A percentile compares a stretch with the other conserved stretches of the same genome.
phyloP scores from a whole-genome alignment of 768 basidiomycete species.

The Mycena chlorophos region DNA sequence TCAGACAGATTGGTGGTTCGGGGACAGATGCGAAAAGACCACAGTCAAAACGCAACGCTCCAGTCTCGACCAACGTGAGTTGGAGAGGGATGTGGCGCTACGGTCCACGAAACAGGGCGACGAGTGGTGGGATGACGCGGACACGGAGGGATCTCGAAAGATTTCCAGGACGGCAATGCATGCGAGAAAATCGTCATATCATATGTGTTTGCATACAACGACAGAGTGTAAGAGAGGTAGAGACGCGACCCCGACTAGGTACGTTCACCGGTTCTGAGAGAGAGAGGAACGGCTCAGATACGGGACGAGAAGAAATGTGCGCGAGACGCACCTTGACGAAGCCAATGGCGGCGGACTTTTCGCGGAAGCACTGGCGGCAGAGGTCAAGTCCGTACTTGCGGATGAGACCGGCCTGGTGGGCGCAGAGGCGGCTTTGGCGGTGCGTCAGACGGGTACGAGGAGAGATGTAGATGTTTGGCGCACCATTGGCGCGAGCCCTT shows the following conservation, averaged over 20 bases:
- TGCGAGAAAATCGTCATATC: too few relatives aligned
- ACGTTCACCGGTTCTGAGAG: constrained; percentile 22
- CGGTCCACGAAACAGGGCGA: too few relatives aligned
- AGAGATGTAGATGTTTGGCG: constrained; percentile 29
- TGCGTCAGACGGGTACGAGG: constrained; percentile 6
- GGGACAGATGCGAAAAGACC: too few relatives aligned
- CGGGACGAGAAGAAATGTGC: background rate
- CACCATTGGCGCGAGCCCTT: constrained; percentile 96
- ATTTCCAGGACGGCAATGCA: too few relatives aligned
- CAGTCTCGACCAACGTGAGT: too few relatives aligned
- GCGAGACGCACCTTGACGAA: constrained; percentile 78
- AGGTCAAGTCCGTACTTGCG: constrained; percentile 97
- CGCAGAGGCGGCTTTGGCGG: constrained; percentile 81
- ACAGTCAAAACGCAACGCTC: too few relatives aligned
- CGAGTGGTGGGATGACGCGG: too few relatives aligned
- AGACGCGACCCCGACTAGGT: background rate
- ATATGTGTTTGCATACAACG: background rate
- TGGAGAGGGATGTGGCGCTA: too few relatives aligned
- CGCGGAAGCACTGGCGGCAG: constrained; percentile 98
- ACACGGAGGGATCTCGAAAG: too few relatives aligned
- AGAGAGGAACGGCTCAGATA: background rate
- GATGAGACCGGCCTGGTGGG: constrained; percentile 96
- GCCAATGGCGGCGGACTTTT: constrained; percentile 90
- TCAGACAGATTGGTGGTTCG: too few relatives aligned
- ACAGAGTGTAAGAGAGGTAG: background rate